Base-by-base conservation (phyloP, 345 rosid genomes). In the Eucalyptus cloeziana region DNA sequence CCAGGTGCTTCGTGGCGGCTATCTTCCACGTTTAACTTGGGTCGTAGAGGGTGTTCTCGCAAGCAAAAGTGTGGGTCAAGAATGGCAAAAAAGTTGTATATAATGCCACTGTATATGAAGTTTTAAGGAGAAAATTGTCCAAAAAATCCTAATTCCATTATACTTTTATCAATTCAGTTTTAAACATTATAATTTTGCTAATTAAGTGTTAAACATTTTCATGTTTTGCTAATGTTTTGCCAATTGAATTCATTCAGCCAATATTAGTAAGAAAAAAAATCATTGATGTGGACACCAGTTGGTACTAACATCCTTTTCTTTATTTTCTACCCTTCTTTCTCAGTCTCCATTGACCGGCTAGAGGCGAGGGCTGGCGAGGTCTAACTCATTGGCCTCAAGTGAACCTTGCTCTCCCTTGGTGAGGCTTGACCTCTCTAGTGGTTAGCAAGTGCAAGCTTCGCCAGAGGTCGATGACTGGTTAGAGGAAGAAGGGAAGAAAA, bases 291-390 rank as follows among this genome's bases (percentile, higher is more conserved):
- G 58, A 52, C 2, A 2, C 4, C 10, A 4, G 24, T 56, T 1
- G 4, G 1, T 24, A 9, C 0, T 0, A 5, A 22, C 3, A 56
- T 52, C 21, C 7, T 51, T 51, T 56, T 22, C 3, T 56, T 56
- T 8, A 24, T 21, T 52, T 52, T 52, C 25, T 52, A 56, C 13
- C 13, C 30, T 56, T 56, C 30, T 4, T 56, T 25, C 62, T 24
- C 30, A 0, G 0, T 24, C 9, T 9, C 30, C 30, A 24, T 24
- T 56, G 62, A 56, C 6, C 0, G 13, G 30, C 3, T 1, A 56
- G 13, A 56, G 62, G 30, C 6, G 13, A 52, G 9, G 24, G 58
- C 10, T 19, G 10, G 58, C 10, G 2, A 21, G 58, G 25, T 52
- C 1, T 19, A 4, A 56, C 30, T 56, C 27, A 25, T 56, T 24